Percentiles rank a stretch among this genome's conserved stretches.
These are phyloP conservation scores for Arachis monticola DNA, from an alignment of 331 rosid genomes.

Conservation along the genomic window DNA sequence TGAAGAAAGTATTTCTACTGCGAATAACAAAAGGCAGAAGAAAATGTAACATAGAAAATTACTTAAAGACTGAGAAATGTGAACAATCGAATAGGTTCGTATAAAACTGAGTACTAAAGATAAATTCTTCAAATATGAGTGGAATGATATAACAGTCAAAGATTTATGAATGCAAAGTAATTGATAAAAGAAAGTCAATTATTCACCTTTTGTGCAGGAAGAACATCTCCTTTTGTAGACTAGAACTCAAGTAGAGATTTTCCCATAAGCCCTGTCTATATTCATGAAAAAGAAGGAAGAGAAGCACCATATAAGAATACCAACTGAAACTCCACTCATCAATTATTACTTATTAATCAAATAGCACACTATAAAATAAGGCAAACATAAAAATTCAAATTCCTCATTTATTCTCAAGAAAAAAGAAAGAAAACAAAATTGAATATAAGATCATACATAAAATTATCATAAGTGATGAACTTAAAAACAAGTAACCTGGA, in stretches of 20 bases:
- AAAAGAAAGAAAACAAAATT: background rate
- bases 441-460: background rate
- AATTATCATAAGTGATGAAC: background rate
- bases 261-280: slow-evolving; percentile 94
- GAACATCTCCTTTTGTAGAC: slow-evolving; percentile 92
- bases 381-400: slow-evolving; percentile 6
- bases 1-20: background rate
- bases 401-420: background rate
- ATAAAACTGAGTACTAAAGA: slow-evolving; percentile 13
- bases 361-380: slow-evolving; percentile 23
- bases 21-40: background rate
- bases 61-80: background rate
- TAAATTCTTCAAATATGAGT: too few species aligned
- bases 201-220: slow-evolving; percentile 95
- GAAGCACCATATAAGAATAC: slow-evolving; percentile 29
- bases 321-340: slow-evolving; percentile 7
- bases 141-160: background rate
- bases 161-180: slow-evolving; percentile 24
- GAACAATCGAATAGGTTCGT: slow-evolving; percentile 1
- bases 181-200: slow-evolving; percentile 25
- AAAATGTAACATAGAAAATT: background rate
- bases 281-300: slow-evolving; percentile 37
- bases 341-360: background rate
- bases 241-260: slow-evolving; percentile 87
- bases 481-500: slow-evolving; percentile 63